phyloP scores from a whole-genome alignment of 306 rosid genomes.

The Fragaria ananassa region DNA sequence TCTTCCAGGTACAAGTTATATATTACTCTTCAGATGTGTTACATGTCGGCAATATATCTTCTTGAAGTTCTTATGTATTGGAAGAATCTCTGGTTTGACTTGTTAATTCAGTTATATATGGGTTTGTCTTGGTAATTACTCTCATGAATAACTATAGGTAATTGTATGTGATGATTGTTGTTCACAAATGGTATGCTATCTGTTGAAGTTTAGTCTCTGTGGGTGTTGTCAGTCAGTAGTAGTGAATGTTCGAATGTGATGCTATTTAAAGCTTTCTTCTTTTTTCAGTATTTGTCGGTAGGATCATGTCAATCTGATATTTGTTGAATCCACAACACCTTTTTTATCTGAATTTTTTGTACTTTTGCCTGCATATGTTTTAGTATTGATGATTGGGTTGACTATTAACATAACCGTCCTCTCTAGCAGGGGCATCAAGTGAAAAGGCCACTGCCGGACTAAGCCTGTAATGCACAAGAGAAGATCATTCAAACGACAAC shows the following conservation, averaged over 20 bases:
- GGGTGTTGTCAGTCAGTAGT: background rate
- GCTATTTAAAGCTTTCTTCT: background rate
- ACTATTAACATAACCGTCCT: slow-evolving; percentile 11
- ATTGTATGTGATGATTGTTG: background rate
- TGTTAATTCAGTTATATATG: slow-evolving; percentile 12
- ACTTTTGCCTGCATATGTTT: background rate
- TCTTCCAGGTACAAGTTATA: slow-evolving; percentile 60
- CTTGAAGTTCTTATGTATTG: background rate
- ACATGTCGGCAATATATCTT: background rate
- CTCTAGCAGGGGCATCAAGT: slow-evolving; percentile 45
- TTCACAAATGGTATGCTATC: background rate
- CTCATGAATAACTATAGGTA: background rate
- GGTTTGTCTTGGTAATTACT: background rate
- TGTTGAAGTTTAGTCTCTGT: background rate
- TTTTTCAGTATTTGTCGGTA: background rate
- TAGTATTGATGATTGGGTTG: background rate
- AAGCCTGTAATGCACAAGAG: slow-evolving; percentile 49
- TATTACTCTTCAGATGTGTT: too few species aligned
- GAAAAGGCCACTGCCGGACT: slow-evolving; percentile 43
- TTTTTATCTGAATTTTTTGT: background rate
- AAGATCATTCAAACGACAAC: slow-evolving; percentile 62
- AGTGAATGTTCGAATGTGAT: background rate
- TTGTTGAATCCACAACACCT: background rate
- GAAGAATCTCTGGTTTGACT: background rate
- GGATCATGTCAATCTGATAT: background rate